These are phyloP conservation scores for Pichia sp. DNA, from an alignment of 1,139 yeast genomes.

Conservation along the genomic window DNA sequence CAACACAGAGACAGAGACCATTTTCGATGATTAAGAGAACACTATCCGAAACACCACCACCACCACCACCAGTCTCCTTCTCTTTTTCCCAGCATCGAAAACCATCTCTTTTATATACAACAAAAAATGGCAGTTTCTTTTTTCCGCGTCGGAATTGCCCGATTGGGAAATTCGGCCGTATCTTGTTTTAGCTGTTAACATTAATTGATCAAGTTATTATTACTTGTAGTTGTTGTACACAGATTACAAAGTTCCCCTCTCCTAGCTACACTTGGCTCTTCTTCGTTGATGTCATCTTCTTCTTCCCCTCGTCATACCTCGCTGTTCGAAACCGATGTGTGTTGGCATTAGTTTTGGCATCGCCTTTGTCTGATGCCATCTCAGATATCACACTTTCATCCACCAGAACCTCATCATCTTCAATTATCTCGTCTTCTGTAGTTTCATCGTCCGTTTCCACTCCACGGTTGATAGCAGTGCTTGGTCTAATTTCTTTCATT, in stretches of 20 bases:
- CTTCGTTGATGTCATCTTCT: constrained; percentile 10
- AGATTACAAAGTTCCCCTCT: no score
- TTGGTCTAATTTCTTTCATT: not conserved
- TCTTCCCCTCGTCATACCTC: constrained; percentile 4
- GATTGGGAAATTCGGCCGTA: constrained; percentile 3
- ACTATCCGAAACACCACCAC: no score
- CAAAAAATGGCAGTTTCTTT: no score
- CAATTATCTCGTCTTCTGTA: constrained; percentile 25
- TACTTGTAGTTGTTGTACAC: no score
- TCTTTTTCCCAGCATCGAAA: no score
- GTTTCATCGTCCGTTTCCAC: constrained; percentile 16
- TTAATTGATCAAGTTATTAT: no score
- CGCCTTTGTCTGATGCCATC: no score
- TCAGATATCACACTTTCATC: not conserved
- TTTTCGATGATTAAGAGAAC: not conserved
- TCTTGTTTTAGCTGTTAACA: no score
- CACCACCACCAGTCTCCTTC: no score
- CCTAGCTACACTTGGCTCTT: not conserved
- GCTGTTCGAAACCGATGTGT: constrained; percentile 4
- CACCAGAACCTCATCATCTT: constrained; percentile 16
- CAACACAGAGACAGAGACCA: not conserved
- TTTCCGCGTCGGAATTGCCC: not conserved
- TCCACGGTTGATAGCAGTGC: not conserved
- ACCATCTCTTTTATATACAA: no score
- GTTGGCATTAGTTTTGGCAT: no score